These are phyloP conservation scores for Hypericum androsaemum DNA, from an alignment of 345 rosid genomes.

Conservation along the genomic window DNA sequence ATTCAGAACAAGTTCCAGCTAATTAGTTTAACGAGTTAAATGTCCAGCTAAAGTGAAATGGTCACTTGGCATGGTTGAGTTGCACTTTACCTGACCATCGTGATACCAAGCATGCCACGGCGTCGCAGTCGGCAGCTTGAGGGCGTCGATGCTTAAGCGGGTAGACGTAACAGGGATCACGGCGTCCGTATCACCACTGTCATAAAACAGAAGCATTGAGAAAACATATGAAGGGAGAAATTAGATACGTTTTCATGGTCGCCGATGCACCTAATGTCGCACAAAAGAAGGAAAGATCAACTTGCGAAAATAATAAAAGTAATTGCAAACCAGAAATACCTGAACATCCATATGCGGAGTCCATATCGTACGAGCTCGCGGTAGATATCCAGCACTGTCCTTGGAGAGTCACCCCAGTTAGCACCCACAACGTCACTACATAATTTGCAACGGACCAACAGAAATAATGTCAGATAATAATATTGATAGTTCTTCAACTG, in stretches of 20 bases:
- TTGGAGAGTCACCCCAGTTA: conserved; percentile 66
- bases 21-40: too few relatives aligned
- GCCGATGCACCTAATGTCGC: too few relatives aligned
- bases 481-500: conserved; percentile 1
- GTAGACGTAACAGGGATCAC: conserved; percentile 84
- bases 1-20: too few relatives aligned
- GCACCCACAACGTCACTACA: conserved; percentile 36
- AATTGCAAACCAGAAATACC: conserved; percentile 45
- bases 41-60: too few relatives aligned
- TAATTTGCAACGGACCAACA: conserved; percentile 1
- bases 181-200: conserved; percentile 87
- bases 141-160: conserved; percentile 74
- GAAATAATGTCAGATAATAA: neutral
- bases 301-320: too few relatives aligned
- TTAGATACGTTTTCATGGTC: neutral
- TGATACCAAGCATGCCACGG: conserved; percentile 73
- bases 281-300: too few relatives aligned
- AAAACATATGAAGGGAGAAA: neutral
- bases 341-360: conserved; percentile 87
- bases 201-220: neutral
- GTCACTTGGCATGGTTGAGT: neutral
- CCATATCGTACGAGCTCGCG: conserved; percentile 63
- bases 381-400: conserved; percentile 67
- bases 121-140: conserved; percentile 54
- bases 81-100: conserved; percentile 58